These are phyloP conservation scores for Solanum peruvianum DNA, from an alignment of 257 asterid species.

Conservation along the genomic window DNA sequence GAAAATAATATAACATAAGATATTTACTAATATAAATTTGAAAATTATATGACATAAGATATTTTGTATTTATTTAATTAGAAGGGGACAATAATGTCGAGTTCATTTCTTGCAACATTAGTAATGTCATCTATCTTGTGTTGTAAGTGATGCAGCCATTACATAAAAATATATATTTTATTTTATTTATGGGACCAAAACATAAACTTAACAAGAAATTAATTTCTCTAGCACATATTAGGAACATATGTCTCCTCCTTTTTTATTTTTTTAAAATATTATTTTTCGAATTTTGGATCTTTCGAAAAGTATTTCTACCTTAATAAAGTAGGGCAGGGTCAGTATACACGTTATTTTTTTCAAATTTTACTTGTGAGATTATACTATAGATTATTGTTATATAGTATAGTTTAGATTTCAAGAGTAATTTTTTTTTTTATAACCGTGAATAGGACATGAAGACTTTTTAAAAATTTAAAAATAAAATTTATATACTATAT, in stretches of 20 bases:
- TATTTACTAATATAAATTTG: not conserved
- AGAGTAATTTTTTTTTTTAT: not conserved
- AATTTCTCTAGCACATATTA: not conserved
- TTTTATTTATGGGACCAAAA: slow-evolving; percentile 4
- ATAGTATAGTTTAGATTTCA: not conserved
- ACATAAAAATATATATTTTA: not conserved
- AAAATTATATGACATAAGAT: slow-evolving; percentile 1
- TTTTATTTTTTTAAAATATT: not conserved
- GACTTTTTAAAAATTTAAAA: not conserved
- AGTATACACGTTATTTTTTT: accelerated
- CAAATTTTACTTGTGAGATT: not conserved
- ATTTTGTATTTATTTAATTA: not conserved
- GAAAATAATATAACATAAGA: slow-evolving; percentile 3
- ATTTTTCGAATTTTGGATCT: accelerated
- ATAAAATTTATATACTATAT: no score
- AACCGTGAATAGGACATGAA: not conserved
- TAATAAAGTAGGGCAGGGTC: not conserved
- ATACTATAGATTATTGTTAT: not conserved
- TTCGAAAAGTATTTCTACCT: not conserved
- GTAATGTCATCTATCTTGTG: slow-evolving; percentile 19
- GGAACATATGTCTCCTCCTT: slow-evolving; percentile 12
- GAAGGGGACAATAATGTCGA: slow-evolving; percentile 20
- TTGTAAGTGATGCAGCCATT: slow-evolving; percentile 17
- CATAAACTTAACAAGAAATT: slow-evolving; percentile 6
- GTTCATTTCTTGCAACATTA: slow-evolving; percentile 3